These are phyloP conservation scores for Mortierella sp. DNA, from an alignment of 371 early-diverging fungal species.

Conservation along the genomic window DNA sequence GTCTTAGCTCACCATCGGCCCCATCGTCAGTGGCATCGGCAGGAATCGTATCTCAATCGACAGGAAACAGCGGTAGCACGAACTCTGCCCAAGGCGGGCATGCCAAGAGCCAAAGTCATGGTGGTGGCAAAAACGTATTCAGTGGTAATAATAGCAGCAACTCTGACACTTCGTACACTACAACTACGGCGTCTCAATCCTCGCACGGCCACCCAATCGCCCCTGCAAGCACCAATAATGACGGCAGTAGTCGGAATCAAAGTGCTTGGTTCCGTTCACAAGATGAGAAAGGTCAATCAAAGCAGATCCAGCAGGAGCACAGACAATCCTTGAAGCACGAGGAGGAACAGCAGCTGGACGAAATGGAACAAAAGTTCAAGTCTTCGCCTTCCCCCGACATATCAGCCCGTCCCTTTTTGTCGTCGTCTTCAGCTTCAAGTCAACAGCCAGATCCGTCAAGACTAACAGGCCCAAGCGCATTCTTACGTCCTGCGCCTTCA, in stretches of 20 bases:
- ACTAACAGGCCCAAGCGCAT: slow-evolving; percentile 1
- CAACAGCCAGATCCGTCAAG: neutral
- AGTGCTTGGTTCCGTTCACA: neutral
- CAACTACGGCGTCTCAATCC: too few relatives aligned
- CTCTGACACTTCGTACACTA: neutral
- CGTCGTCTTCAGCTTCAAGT: slow-evolving; percentile 5
- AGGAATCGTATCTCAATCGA: neutral
- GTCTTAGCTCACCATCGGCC: neutral
- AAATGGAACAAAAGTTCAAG: slow-evolving; percentile 21
- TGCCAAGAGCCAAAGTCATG: neutral
- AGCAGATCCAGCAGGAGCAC: slow-evolving; percentile 14
- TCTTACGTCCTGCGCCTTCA: slow-evolving; percentile 9
- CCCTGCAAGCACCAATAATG: too few relatives aligned
- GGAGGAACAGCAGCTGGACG: slow-evolving; percentile 9
- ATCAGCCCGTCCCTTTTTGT: neutral
- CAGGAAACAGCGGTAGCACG: neutral
- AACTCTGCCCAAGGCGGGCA: neutral
- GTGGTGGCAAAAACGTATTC: neutral
- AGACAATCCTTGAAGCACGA: slow-evolving; percentile 8
- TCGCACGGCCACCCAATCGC: too few relatives aligned
- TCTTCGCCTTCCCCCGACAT: slow-evolving; percentile 23
- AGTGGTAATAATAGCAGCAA: neutral
- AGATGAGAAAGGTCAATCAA: slow-evolving; percentile 5
- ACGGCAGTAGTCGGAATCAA: neutral
- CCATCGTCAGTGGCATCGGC: neutral